phyloP scores from a whole-genome alignment of 2,329 filamentous ascomycete genomes.

The Microsporum ferrugineum region DNA sequence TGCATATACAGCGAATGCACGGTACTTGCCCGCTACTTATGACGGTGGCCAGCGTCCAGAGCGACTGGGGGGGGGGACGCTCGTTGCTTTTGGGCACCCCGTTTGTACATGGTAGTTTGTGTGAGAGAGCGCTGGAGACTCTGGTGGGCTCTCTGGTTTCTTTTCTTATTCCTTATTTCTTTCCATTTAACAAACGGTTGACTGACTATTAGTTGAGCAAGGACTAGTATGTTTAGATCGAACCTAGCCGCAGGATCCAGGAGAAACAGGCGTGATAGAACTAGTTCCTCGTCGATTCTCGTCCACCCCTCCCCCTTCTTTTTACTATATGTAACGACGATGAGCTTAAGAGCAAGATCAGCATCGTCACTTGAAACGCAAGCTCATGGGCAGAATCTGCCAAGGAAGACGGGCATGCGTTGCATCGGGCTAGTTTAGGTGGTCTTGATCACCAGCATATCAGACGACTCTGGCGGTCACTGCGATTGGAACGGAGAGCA shows the following conservation, averaged over 20 bases:
- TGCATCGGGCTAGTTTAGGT: neutral
- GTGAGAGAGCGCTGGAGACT: neutral
- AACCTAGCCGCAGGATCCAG: neutral
- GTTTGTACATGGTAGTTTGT: neutral
- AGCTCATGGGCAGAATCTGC: neutral
- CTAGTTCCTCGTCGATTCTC: neutral
- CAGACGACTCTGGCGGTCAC: neutral
- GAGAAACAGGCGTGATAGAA: neutral
- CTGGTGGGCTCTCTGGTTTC: neutral
- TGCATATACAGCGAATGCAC: neutral
- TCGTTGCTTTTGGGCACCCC: conserved; percentile 3
- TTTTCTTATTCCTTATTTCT: neutral
- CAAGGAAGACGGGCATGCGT: neutral
- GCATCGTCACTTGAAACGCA: conserved; percentile 3
- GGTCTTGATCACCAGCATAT: conserved; percentile 1
- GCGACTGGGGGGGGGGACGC: neutral
- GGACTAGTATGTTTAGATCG: neutral
- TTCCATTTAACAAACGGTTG: neutral
- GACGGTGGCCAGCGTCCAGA: neutral
- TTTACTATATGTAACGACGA: neutral
- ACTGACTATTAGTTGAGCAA: neutral
- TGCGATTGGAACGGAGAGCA: neutral
- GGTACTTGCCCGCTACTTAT: neutral
- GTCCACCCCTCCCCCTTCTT: neutral
- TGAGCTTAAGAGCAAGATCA: neutral